Base-by-base conservation (phyloP, 306 rosid genomes). In the Dryas octopetala region DNA sequence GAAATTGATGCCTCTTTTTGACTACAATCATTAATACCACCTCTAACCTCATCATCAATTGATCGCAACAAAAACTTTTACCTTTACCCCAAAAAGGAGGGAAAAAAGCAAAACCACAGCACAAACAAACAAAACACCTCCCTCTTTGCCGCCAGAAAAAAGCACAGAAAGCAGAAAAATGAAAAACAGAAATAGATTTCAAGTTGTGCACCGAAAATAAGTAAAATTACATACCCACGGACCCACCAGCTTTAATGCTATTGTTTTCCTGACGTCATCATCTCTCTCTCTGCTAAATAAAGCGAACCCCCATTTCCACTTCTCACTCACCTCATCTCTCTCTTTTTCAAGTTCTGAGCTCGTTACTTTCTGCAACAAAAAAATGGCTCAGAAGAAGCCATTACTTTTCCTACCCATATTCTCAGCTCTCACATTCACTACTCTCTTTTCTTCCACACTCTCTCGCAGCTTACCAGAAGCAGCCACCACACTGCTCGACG, bases 401-500 rank as follows among this genome's bases (percentile, higher is more conserved):
- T 43, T 77, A 4, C 58, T 62, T 28, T 14, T 72, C 46, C 13
- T 70, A 38, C 46, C 72, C 77, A 6, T 81, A 14, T 15, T 78
- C 65, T 16, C 81, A 15, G 32, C 52, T 51, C 44, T 83, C 52
- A 1, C 71, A 0, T 8, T 85, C 5, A 64, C 72, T 19, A 53
- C 74, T 23, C 74, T 84, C 9, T 50, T 86, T 45, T 58, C 74
- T 1, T 2, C 76, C 10, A 4, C 84, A 4, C 62, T 75, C 55
- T 74, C 85, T 43, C 88, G 91, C 52, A 73, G 15, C 75, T 50
- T 85, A 8, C n/a, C 81, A 0, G 62, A 75, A 32, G 19, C 14
- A 71, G 2, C 82, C 75, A 63, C 92, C 47, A 9, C 79, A 0
- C 3, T 78, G 14, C 89, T 95, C n/a, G 88, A 91, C 65, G 72